phyloP scores from a whole-genome alignment of 352 stramenopile genomes.

The Albugo laibachii region DNA sequence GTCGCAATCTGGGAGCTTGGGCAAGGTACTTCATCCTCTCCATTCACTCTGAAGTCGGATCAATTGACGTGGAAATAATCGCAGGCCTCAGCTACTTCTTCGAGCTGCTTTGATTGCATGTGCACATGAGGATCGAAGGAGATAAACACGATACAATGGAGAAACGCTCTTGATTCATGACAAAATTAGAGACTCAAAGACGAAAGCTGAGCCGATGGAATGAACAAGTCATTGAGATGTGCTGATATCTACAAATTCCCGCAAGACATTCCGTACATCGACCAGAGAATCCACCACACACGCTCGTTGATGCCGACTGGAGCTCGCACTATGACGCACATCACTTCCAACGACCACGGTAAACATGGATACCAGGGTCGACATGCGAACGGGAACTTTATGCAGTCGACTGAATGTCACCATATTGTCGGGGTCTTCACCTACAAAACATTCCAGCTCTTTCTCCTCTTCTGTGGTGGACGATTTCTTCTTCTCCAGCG shows the following conservation, averaged over 20 bases:
- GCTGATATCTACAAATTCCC: constrained; percentile 22
- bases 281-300: constrained; percentile 46
- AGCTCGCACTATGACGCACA: constrained; percentile 31
- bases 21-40: constrained; percentile 21
- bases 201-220: background rate
- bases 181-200: too few species aligned
- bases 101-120: constrained; percentile 24
- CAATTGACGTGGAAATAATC: constrained; percentile 3
- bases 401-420: constrained; percentile 55
- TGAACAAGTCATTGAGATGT: background rate
- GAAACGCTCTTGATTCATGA: background rate
- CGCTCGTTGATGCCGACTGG: constrained; percentile 21
- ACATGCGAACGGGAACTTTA: constrained; percentile 45
- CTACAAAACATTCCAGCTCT: constrained; percentile 15
- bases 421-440: constrained; percentile 49
- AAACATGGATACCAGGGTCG: constrained; percentile 45
- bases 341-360: constrained; percentile 42
- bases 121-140: background rate
- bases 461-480: constrained; percentile 16
- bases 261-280: constrained; percentile 47
- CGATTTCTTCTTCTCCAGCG: background rate
- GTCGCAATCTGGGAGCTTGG: constrained; percentile 61
- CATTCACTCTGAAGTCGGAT: background rate
- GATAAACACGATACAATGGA: background rate
- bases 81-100: constrained; percentile 63